Conservation (phyloP, 140 eudicot species). For the Flaveria floridana region DNA sequence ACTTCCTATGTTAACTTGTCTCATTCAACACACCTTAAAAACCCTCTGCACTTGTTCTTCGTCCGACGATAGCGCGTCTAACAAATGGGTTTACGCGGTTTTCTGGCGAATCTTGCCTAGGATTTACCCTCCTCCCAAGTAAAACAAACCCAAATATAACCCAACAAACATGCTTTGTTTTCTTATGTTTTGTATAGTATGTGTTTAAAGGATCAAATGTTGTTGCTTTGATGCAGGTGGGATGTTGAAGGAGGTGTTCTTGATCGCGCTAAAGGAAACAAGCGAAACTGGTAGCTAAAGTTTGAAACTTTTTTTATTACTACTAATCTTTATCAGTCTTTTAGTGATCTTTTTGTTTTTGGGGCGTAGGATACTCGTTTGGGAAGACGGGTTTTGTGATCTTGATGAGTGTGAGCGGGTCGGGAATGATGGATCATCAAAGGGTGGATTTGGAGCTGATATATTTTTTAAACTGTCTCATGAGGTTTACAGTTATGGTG, state of each 20-base stretch:
- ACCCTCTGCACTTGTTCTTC: constrained; percentile 55
- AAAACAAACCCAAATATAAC: constrained; percentile 17
- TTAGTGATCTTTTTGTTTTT: constrained; percentile 13
- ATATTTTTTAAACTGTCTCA: constrained; percentile 83
- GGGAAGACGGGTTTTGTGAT: constrained; percentile 91
- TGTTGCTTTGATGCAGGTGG: constrained; percentile 54
- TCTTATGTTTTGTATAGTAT: not conserved
- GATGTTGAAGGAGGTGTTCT: constrained; percentile 66
- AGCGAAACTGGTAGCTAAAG: constrained; percentile 64
- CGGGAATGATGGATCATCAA: constrained; percentile 40
- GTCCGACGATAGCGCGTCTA: constrained; percentile 37
- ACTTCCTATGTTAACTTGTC: constrained; percentile 78
- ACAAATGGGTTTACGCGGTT: constrained; percentile 86
- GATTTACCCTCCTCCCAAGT: constrained; percentile 91
- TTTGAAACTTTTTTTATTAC: not conserved
- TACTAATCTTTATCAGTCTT: not conserved
- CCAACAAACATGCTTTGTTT: not conserved
- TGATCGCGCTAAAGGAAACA: constrained; percentile 72
- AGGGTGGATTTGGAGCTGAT: constrained; percentile 70
- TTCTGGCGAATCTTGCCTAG: constrained; percentile 82
- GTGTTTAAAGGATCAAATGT: not conserved
- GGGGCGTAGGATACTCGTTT: constrained; percentile 71
- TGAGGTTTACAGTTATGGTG: constrained; percentile 79
- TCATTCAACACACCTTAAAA: constrained; percentile 76
- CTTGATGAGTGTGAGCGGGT: constrained; percentile 62